These are phyloP conservation scores for Trichosphaerium sp. DNA, from an alignment of 78 protist genomes.

Conservation along the genomic window DNA sequence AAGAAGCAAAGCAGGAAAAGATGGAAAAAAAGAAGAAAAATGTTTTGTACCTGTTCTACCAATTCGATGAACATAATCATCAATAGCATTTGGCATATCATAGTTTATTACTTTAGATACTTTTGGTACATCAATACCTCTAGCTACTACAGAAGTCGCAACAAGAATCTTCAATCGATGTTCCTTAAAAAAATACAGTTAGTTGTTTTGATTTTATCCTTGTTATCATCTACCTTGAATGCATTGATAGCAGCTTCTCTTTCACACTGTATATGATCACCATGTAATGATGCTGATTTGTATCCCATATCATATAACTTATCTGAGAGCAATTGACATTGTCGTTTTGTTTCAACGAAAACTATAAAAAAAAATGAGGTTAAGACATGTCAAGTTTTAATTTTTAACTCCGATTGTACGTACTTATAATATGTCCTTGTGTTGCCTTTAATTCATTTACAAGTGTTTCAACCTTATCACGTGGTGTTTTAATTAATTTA, in stretches of 20 bases:
- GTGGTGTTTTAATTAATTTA: slow-evolving; percentile 44
- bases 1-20: no score
- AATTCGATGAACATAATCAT: slow-evolving; percentile 90
- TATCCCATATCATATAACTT: slow-evolving; percentile 80
- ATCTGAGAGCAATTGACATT: slow-evolving; percentile 74
- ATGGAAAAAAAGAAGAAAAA: no score
- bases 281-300: slow-evolving; percentile 82
- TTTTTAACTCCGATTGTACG: no score
- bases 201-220: no score
- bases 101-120: slow-evolving; percentile 95
- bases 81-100: slow-evolving; percentile 87
- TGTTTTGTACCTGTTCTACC: slow-evolving; percentile 67
- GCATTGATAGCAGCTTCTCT: slow-evolving; percentile 83
- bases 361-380: no score
- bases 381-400: no score
- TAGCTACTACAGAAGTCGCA: slow-evolving; percentile 96
- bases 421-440: slow-evolving; percentile 47
- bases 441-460: slow-evolving; percentile 44
- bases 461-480: slow-evolving; percentile 66
- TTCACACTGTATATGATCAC: slow-evolving; percentile 95
- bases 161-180: slow-evolving; percentile 72
- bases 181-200: no score
- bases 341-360: slow-evolving; percentile 85
- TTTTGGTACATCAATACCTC: slow-evolving; percentile 95
- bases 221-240: no score